phyloP scores from a whole-genome alignment of 2,329 filamentous ascomycete species.

The Pyrenophora teres region DNA sequence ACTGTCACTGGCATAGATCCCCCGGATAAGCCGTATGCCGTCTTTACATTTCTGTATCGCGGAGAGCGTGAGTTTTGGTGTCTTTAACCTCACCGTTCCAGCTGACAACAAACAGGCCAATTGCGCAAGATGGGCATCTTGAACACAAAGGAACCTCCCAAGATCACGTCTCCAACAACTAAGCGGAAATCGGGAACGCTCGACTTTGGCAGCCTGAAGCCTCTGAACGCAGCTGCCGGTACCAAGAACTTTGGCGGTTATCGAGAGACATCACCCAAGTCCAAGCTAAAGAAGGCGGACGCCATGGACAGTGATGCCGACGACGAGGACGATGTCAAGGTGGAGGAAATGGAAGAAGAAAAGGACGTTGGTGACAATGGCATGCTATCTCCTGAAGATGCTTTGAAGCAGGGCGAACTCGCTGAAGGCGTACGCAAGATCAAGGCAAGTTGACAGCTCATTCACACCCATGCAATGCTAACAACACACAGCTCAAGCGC shows the following conservation, averaged over 20 bases:
- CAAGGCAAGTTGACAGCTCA: constrained; percentile 60
- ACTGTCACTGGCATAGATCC: constrained; percentile 98
- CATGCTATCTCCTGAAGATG: constrained; percentile 70
- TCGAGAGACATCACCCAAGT: constrained; percentile 63
- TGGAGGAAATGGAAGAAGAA: constrained; percentile 62
- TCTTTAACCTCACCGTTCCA: background rate
- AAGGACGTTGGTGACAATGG: constrained; percentile 62
- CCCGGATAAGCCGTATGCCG: constrained; percentile 92
- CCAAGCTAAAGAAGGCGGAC: constrained; percentile 58
- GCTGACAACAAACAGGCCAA: constrained; percentile 67
- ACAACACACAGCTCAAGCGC: constrained; percentile 69
- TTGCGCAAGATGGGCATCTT: constrained; percentile 95
- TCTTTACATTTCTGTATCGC: constrained; percentile 97
- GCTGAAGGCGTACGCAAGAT: constrained; percentile 82
- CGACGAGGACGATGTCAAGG: constrained; percentile 68
- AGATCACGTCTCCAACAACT: constrained; percentile 62
- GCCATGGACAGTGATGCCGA: constrained; percentile 78
- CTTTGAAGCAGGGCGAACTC: constrained; percentile 72
- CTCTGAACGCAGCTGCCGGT: constrained; percentile 76
- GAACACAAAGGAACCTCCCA: constrained; percentile 65
- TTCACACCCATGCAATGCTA: constrained; percentile 9
- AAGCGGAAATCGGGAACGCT: constrained; percentile 83
- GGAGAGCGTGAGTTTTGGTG: constrained; percentile 75
- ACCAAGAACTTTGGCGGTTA: constrained; percentile 91
- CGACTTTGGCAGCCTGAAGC: constrained; percentile 83